These are phyloP conservation scores for Rostrohypoxylon terebratum DNA, from an alignment of 495 filamentous ascomycete genomes.

Conservation along the genomic window DNA sequence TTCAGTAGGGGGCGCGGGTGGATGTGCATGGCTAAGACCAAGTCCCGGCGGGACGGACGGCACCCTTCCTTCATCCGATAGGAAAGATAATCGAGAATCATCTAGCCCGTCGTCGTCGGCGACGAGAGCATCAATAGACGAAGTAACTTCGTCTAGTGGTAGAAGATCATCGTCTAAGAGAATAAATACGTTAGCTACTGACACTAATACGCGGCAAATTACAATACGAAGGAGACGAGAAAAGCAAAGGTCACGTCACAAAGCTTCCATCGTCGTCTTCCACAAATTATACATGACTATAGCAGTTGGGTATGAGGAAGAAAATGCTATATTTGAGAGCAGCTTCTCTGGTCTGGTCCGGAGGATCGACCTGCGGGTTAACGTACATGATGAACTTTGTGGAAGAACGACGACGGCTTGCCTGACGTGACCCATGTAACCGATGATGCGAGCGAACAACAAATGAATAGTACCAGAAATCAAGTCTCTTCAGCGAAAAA, in stretches of 20 bases:
- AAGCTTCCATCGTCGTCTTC: constrained; percentile 67
- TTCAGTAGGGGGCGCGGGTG: constrained; percentile 46
- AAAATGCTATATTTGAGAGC: constrained; percentile 65
- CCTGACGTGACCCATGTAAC: constrained; percentile 63
- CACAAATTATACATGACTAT: constrained; percentile 55
- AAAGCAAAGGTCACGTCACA: constrained; percentile 59
- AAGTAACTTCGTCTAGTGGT: constrained; percentile 64
- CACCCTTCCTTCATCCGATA: constrained; percentile 59
- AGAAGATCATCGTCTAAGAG: constrained; percentile 62
- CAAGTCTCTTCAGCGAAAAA: constrained; percentile 49
- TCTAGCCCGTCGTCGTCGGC: constrained; percentile 60
- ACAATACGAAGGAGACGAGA: constrained; percentile 45
- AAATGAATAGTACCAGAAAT: constrained; percentile 48
- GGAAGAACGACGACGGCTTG: constrained; percentile 76
- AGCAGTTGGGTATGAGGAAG: constrained; percentile 53
- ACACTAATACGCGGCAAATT: constrained; percentile 42
- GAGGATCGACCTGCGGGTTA: constrained; percentile 67
- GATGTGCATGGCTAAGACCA: constrained; percentile 66
- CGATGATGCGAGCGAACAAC: constrained; percentile 50
- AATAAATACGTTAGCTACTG: constrained; percentile 53
- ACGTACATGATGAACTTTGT: constrained; percentile 81
- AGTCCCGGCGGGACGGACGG: constrained; percentile 73
- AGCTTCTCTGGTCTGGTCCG: constrained; percentile 57
- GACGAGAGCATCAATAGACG: constrained; percentile 68
- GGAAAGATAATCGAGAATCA: constrained; percentile 53